Conservation (phyloP, 306 rosid genomes). For the Trifolium repens region DNA sequence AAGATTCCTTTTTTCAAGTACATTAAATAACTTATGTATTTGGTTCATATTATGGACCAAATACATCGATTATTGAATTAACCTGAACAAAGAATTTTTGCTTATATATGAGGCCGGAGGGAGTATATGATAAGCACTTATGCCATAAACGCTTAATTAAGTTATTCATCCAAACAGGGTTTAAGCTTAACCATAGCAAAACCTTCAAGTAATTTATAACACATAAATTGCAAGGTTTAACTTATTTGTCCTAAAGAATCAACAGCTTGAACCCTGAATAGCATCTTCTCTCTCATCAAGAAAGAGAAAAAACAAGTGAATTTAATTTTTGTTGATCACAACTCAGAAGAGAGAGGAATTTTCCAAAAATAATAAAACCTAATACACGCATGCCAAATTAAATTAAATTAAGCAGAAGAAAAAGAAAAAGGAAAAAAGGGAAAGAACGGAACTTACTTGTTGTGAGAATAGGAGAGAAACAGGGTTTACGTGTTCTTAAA, state of each 20-base stretch:
- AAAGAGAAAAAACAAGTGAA: constrained; percentile 9
- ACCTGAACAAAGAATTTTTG: too few species aligned
- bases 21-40: too few species aligned
- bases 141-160: too few species aligned
- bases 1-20: too few species aligned
- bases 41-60: too few species aligned
- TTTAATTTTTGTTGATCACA: constrained; percentile 23
- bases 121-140: too few species aligned
- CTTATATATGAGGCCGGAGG: too few species aligned
- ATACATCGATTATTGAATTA: too few species aligned
- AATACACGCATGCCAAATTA: constrained; percentile 1
- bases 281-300: constrained; percentile 19
- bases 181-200: constrained; percentile 38
- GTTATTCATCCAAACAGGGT: too few species aligned
- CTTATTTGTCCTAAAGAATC: constrained; percentile 1
- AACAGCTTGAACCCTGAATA: constrained; percentile 17
- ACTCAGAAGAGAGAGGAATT: constrained; percentile 10
- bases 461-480: too few species aligned
- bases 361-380: constrained; percentile 7
- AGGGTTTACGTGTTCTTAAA: constrained; percentile 14
- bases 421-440: neutral
- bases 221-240: constrained; percentile 22
- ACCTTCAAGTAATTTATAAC: constrained; percentile 40
- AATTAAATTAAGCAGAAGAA: neutral
- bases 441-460: neutral